Evolutionary conservation across 2,329 filamentous ascomycete species (phyloP), one percentile per base, ranked within the genome.

Genomic region (Cladorrhinum sp.): DNA sequence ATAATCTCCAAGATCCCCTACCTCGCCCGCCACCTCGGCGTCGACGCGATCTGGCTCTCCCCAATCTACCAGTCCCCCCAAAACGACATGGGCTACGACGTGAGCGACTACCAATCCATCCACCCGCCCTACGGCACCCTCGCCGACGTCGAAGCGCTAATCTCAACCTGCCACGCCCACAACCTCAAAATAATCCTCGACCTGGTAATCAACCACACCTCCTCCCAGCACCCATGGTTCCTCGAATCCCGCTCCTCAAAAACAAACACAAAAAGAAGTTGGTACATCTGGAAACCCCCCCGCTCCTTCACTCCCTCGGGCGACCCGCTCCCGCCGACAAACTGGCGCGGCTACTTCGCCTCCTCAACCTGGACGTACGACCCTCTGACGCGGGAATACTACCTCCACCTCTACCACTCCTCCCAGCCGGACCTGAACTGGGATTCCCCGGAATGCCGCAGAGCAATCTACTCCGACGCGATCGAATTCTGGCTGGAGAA

Each of bases 401-500:
- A 91, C 69, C 83, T 93, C 0, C 86, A 89, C 63, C 80, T 95
- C 14, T 96, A 91, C 73, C 85, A 87, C 5, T 82, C 55, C 1
- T 60, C 58, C n/a, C 67, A 68, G 33, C 66, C 67, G 0, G 65
- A 68, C 33, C 62, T 68, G 18, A 68, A 68, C 61, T 68, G 67
- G 90, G 89, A 93, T n/a, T n/a, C n/a, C n/a, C n/a, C n/a, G n/a
- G 69, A 89, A 88, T 84, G 88, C 0, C 82, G 90, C 14, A 76
- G 82, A 48, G 90, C 89, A 2, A 85, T 93, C 3, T 90, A 92
- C 72, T 80, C 87, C 28, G 82, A 83, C 16, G 81, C 88, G 4
- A 89, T 93, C 83, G 82, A 83, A 28, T 95, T 93, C 72, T 95
- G 91, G 91, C 82, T 95, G 0, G 78, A 90, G 54, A 83, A 84